These are phyloP conservation scores for Pyrenochaeta sp. DNA, from an alignment of 2,329 filamentous ascomycete genomes.

Conservation along the genomic window DNA sequence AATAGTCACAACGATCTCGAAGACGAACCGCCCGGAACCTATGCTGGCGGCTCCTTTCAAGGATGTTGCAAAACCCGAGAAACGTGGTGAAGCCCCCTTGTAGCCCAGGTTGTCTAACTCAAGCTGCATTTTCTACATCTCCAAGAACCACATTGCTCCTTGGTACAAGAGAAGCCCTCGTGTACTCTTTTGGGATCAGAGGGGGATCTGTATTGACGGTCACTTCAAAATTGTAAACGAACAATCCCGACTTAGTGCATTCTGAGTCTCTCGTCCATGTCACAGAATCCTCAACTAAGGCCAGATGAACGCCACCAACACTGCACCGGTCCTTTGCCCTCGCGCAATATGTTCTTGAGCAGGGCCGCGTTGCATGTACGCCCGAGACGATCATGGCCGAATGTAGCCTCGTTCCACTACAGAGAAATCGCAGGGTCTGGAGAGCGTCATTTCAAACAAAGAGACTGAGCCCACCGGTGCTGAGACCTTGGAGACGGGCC, in stretches of 20 bases:
- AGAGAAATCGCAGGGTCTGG: conserved; percentile 53
- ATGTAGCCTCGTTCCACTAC: conserved; percentile 73
- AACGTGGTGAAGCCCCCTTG: conserved; percentile 7
- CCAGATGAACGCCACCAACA: conserved; percentile 1
- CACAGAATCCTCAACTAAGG: conserved; percentile 18
- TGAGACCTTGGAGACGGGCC: background rate
- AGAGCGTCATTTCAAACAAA: too few species aligned
- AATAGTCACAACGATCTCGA: too few species aligned
- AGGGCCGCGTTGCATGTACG: conserved; percentile 70
- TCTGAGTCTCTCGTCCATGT: conserved; percentile 38
- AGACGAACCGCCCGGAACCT: conserved; percentile 62
- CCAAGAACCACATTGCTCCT: conserved; percentile 51
- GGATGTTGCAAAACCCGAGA: conserved; percentile 42
- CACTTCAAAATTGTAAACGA: conserved; percentile 49
- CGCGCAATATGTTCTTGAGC: conserved; percentile 9
- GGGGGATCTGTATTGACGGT: conserved; percentile 53
- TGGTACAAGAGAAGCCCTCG: conserved; percentile 52
- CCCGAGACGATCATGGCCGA: conserved; percentile 76
- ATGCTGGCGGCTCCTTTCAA: conserved; percentile 61
- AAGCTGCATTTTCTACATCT: conserved; percentile 51
- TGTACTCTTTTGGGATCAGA: conserved; percentile 53
- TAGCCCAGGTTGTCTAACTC: conserved; percentile 56
- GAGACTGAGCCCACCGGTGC: too few species aligned
- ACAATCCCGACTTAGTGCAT: conserved; percentile 12
- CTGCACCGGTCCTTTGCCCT: too few species aligned